Conservation (phyloP, 164 flowering plant species). For the Vitis amurensis region DNA sequence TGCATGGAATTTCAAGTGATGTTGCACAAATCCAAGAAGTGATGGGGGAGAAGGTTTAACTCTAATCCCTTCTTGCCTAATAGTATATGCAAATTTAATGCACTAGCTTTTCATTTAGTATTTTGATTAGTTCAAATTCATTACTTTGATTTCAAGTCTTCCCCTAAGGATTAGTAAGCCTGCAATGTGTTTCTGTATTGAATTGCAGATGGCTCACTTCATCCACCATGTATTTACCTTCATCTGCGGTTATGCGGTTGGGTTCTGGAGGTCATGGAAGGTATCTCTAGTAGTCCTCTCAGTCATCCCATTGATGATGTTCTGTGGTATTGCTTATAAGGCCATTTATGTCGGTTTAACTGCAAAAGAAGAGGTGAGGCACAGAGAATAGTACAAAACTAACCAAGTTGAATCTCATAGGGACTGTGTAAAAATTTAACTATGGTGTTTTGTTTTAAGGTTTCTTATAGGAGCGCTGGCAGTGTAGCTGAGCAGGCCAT, state of each 20-base stretch:
- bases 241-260: conserved; percentile 66
- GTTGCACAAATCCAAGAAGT: conserved; percentile 85
- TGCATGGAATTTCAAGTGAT: conserved; percentile 80
- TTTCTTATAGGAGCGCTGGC: conserved; percentile 64
- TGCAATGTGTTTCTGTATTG: neutral
- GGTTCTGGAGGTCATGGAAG: conserved; percentile 66
- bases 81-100: too few relatives aligned
- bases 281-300: conserved; percentile 65
- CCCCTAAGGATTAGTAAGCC: too few relatives aligned
- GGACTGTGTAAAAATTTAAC: neutral
- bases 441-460: conserved; percentile 26
- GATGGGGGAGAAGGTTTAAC: conserved; percentile 71
- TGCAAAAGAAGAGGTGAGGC: conserved; percentile 68
- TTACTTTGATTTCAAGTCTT: neutral
- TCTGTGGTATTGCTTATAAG: conserved; percentile 76
- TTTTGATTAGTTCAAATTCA: neutral
- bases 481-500: conserved; percentile 67
- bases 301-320: conserved; percentile 71
- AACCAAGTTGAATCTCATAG: neutral
- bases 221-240: conserved; percentile 68
- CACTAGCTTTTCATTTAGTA: neutral
- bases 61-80: neutral
- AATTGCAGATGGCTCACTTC: conserved; percentile 74
- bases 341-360: conserved; percentile 73
- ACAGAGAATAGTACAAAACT: neutral